Conservation (phyloP, 2,329 filamentous ascomycete species). For the Fusarium camptoceras region DNA sequence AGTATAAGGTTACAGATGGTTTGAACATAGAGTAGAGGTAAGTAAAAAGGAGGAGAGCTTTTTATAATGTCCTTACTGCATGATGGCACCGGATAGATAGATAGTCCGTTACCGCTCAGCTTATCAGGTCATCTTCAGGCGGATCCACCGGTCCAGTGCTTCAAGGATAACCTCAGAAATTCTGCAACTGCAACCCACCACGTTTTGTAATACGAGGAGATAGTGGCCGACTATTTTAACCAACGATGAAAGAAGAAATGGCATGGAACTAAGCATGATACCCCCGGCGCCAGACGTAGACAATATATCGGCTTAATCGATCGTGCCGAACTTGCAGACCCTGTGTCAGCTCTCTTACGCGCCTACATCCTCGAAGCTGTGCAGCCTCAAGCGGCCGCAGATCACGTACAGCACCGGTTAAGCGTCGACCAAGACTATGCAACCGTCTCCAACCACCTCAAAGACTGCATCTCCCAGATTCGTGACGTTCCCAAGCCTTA, state of each 20-base stretch:
- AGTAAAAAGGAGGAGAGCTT: too few relatives aligned
- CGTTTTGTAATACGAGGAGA: too few relatives aligned
- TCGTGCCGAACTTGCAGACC: background rate
- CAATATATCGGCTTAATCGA: background rate
- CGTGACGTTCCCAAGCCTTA: background rate
- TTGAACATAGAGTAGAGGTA: too few relatives aligned
- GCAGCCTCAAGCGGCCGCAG: fast-evolving
- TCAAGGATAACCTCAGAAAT: too few relatives aligned
- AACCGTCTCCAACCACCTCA: background rate
- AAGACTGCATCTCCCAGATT: background rate
- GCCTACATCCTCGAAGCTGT: fast-evolving
- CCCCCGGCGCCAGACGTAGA: background rate
- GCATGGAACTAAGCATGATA: background rate
- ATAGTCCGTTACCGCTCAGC: too few relatives aligned
- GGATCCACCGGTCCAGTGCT: too few relatives aligned
- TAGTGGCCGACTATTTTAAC: too few relatives aligned
- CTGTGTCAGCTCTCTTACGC: fast-evolving
- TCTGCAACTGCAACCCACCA: too few relatives aligned
- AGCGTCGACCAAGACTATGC: background rate
- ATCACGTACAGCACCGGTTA: background rate
- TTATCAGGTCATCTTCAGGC: too few relatives aligned
- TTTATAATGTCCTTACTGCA: too few relatives aligned
- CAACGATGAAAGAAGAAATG: too few relatives aligned
- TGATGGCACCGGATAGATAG: too few relatives aligned
- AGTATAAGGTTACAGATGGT: fast-evolving